Conservation (phyloP, 306 rosid genomes). For the Albizia julibrissin region DNA sequence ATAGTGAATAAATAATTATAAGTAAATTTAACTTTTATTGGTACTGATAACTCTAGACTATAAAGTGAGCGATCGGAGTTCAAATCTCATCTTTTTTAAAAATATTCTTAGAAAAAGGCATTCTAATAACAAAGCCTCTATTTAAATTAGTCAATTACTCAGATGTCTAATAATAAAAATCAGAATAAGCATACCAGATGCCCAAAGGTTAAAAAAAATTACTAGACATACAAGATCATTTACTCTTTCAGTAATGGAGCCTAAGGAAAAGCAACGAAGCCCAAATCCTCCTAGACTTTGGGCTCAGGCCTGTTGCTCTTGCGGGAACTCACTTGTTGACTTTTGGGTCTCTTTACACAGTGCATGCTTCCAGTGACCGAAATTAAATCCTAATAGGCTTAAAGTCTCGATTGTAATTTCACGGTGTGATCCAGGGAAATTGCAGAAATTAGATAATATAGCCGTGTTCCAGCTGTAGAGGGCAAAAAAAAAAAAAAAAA, state of each 20-base stretch:
- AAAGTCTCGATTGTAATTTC: not conserved
- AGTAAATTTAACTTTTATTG: too few species aligned
- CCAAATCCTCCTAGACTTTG: not conserved
- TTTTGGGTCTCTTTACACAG: not conserved
- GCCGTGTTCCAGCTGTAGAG: not conserved
- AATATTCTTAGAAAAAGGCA: too few species aligned
- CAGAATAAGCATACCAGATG: too few species aligned
- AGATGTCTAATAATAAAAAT: too few species aligned
- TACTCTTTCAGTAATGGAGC: not conserved
- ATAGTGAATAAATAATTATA: too few species aligned
- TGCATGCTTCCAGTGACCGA: too few species aligned
- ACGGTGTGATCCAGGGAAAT: not conserved
- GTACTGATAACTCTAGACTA: too few species aligned
- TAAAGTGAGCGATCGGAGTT: too few species aligned
- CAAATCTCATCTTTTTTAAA: too few species aligned
- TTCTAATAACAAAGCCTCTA: rapidly evolving
- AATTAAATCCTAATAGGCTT: not conserved
- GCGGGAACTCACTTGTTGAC: not conserved
- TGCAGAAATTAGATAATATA: not conserved
- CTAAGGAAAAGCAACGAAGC: not conserved
- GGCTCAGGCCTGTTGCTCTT: not conserved
- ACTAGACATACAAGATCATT: not conserved
- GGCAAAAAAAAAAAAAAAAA: not conserved
- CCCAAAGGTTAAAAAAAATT: too few species aligned
- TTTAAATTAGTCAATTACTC: too few species aligned